Base-by-base conservation (phyloP, 257 asterid species). In the Nemophila menziesii region DNA sequence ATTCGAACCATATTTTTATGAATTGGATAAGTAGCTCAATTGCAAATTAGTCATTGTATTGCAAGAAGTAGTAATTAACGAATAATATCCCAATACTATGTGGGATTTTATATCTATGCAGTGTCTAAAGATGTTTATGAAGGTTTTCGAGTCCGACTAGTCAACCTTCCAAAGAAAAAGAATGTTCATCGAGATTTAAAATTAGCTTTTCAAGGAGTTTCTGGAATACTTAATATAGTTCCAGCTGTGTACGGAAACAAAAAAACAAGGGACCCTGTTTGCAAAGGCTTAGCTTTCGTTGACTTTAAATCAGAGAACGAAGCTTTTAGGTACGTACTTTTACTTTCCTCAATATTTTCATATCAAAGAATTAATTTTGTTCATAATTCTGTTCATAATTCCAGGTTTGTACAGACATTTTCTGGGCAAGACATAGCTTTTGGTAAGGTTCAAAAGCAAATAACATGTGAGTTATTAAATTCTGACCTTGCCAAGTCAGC, bases 111-210 rank as follows among this genome's bases (percentile, higher is more conserved):
- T 52, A n/a, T n/a, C n/a, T n/a, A n/a, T n/a, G 75, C 73, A 68
- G 86, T 44, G 47, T 40, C 55, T 22, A 38, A 54, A 22, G 58
- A 21, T 4, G 37, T 56, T 53, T 55, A 19, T 52, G 70, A 76
- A 17, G 85, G 82, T 19, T 69, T 65, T 52, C 76, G 74, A 20
- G 94, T 85, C 55, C 86, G 94, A 37, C 56, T 90, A 69, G 53
- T 73, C 58, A 81, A 85, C 69, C 94, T 90, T 62, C 99, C 99
- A 1, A 90, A 79, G 87, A 90, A 90, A 52, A 90, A 63, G 67
- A 90, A 90, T 61, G 48, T 90, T 59, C 80, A 74, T 45, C 74
- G 60, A 67, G 98, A 90, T 77, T 75, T 90, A 45, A 55, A 48
- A 33, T 36, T 55, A 37, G 89, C 96, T 48, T 85, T 81, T 55